Base-by-base conservation (phyloP, 2,329 filamentous ascomycete genomes). In the Aspergillus oerlinghausenensis region DNA sequence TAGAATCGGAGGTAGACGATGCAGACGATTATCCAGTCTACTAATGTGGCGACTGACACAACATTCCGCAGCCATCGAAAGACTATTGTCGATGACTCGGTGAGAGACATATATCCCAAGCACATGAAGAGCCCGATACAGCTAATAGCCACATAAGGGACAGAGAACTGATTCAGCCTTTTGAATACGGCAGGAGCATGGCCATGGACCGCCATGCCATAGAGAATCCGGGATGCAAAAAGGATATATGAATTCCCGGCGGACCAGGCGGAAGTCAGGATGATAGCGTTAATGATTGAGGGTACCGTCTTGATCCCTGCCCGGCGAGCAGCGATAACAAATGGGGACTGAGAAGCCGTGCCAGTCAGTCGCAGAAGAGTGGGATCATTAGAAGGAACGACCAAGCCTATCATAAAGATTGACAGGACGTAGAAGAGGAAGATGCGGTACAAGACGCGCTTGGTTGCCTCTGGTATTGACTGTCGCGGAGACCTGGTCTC, bases 21-120 rank as follows among this genome's bases (percentile, higher is more conserved):
- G 50, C 75, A 77, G 66, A 88, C 86, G 60, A 80, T 79, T 2
- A 80, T 76, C 85, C 86, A 88, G 52, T 80, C 82, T 58, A 88
- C 60, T n/a, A 69, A 45, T 0, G 64, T 66, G 0, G 61, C 58
- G 29, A 67, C 64, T 1, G 65, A 63, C 3, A 79, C 82, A 57
- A 88, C 82, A 73, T 87, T 85, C 57, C 88, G 77, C 32, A 89
- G 74, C 86, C 86, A 89, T 71, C 78, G 76, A 68, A 89, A 88
- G n/a, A 86, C 86, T 2, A 76, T 70, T 3, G 75, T 76, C 11
- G 84, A 84, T 47, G 71, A 75, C 38, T 75, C 63, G 7, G 82
- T 84, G 8, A 87, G 73, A 72, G 86, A 87, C 62, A 88, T 77
- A 72, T 86, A 88, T 14, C 78, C 84, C 5, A 89, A 78, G 10